phyloP scores from a whole-genome alignment of 192 early-diverging fungal species.

The Backusella tuberculispora region DNA sequence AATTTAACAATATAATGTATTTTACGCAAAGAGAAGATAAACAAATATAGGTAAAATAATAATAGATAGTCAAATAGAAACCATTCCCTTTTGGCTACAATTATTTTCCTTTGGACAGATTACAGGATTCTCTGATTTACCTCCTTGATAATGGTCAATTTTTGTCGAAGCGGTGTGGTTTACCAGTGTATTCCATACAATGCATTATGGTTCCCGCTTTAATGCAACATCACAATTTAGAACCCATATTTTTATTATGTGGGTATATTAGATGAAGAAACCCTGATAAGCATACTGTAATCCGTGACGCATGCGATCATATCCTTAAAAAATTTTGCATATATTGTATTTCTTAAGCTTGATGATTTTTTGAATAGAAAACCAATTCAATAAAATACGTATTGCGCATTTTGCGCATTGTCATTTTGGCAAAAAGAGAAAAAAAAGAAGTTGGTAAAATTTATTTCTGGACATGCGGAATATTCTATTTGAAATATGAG shows the following conservation, averaged over 20 bases:
- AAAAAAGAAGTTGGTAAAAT: background rate
- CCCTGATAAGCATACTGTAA: background rate
- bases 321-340: background rate
- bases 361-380: too few relatives aligned
- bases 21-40: too few relatives aligned
- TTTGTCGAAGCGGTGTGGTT: background rate
- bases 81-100: background rate
- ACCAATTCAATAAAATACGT: background rate
- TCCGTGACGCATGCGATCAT: background rate
- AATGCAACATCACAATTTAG: background rate
- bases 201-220: constrained; percentile 1
- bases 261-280: constrained; percentile 3
- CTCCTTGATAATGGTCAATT: background rate
- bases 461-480: background rate
- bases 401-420: too few relatives aligned
- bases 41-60: too few relatives aligned
- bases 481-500: constrained; percentile 10
- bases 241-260: constrained; percentile 6
- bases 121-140: background rate
- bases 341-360: background rate
- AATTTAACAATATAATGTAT: too few relatives aligned
- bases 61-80: constrained; percentile 2
- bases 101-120: constrained; percentile 4
- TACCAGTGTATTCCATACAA: background rate
- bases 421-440: constrained; percentile 14